phyloP scores from a whole-genome alignment of 352 stramenopile genomes.

The Phytophthora aleatoria region DNA sequence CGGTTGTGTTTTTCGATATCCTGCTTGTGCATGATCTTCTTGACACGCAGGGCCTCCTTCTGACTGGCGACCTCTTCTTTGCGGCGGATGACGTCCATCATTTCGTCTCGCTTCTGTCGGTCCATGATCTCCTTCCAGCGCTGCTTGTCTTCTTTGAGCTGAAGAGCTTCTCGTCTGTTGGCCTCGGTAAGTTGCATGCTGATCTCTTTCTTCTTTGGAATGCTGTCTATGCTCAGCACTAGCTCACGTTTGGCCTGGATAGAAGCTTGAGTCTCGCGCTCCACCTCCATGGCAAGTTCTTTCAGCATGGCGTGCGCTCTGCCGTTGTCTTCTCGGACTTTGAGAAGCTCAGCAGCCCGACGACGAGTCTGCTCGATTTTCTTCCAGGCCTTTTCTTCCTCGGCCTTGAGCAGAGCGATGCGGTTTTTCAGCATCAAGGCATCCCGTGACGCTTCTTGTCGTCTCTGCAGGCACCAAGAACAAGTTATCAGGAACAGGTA shows the following conservation, averaged over 20 bases:
- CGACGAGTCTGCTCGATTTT: conserved; percentile 87
- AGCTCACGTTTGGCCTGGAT: conserved; percentile 78
- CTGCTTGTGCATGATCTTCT: conserved; percentile 71
- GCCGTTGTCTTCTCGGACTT: conserved; percentile 70
- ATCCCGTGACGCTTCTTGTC: conserved; percentile 79
- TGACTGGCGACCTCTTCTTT: conserved; percentile 74
- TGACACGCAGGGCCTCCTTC: conserved; percentile 67
- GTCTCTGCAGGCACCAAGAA: conserved; percentile 42
- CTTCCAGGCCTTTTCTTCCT: conserved; percentile 85
- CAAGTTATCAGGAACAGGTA: not conserved
- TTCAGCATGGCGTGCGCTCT: conserved; percentile 66
- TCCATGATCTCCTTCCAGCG: conserved; percentile 75
- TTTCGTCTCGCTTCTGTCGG: conserved; percentile 65
- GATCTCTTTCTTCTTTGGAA: conserved; percentile 83
- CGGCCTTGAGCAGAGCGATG: conserved; percentile 79
- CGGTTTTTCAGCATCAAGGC: conserved; percentile 78
- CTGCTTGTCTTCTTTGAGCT: conserved; percentile 87
- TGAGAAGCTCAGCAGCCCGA: conserved; percentile 70
- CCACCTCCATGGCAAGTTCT: conserved; percentile 56
- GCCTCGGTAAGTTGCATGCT: conserved; percentile 71
- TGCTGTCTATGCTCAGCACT: conserved; percentile 78
- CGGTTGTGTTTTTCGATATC: conserved; percentile 77
- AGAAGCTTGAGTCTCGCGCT: conserved; percentile 69
- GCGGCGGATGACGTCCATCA: conserved; percentile 64
- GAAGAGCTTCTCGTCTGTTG: conserved; percentile 61